These are phyloP conservation scores for Xerocomus potaroensis DNA, from an alignment of 768 basidiomycete genomes.

Conservation along the genomic window DNA sequence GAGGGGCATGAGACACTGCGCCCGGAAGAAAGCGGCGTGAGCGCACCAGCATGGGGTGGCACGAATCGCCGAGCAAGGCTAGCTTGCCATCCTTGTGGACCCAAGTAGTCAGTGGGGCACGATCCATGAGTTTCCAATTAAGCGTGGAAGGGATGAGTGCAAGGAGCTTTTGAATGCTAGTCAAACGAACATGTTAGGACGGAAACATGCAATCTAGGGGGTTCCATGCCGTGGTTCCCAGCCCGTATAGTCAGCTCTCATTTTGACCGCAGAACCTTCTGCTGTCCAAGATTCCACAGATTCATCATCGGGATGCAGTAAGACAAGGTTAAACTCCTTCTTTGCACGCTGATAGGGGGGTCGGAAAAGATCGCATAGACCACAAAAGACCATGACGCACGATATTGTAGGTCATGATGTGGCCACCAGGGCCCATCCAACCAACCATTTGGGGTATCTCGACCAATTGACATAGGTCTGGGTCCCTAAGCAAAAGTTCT, in stretches of 20 bases:
- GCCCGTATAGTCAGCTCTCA: conserved; percentile 42
- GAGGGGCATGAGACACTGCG: neutral
- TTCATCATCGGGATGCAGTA: conserved; percentile 38
- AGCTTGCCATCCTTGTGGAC: conserved; percentile 41
- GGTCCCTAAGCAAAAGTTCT: conserved; percentile 42
- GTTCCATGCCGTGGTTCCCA: conserved; percentile 46
- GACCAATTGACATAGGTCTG: conserved; percentile 46
- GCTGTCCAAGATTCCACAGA: conserved; percentile 44
- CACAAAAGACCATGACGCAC: conserved; percentile 25
- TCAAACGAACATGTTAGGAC: neutral
- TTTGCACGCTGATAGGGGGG: conserved; percentile 27
- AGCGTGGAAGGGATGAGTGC: conserved; percentile 42
- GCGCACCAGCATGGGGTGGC: conserved; percentile 50
- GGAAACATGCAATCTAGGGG: neutral
- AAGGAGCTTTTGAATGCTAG: conserved; percentile 44
- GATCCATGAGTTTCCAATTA: conserved; percentile 47
- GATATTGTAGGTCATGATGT: conserved; percentile 44
- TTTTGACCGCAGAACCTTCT: conserved; percentile 40
- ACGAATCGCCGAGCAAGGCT: conserved; percentile 49
- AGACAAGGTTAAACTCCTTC: conserved; percentile 43
- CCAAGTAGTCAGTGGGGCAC: conserved; percentile 46
- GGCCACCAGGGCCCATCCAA: conserved; percentile 55
- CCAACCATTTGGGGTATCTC: conserved; percentile 49
- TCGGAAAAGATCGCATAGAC: neutral
- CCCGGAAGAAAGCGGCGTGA: neutral